A percentile compares a stretch with the other conserved stretches of the same genome.
phyloP scores from a whole-genome alignment of 805 yeast genomes.

The Zygoascus flipseniorum region DNA sequence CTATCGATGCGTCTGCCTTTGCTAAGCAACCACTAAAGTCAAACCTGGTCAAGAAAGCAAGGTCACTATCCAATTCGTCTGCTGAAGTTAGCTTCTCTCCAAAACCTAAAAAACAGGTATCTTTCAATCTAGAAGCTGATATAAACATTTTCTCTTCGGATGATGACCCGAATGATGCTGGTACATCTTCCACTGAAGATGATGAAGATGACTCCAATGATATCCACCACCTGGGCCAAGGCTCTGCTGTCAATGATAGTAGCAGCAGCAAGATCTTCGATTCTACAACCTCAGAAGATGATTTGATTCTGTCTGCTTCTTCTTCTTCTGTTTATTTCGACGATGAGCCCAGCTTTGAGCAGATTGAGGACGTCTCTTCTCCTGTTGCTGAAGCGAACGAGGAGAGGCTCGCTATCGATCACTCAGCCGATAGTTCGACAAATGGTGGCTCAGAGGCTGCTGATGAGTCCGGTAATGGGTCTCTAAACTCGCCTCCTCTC shows the following conservation, averaged over 20 bases:
- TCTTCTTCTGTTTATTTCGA: background rate
- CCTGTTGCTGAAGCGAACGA: background rate
- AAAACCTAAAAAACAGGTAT: background rate
- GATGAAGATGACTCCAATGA: background rate
- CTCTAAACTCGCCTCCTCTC: background rate
- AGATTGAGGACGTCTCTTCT: background rate
- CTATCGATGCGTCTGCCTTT: background rate
- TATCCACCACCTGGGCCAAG: background rate
- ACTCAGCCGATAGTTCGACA: background rate
- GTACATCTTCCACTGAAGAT: background rate
- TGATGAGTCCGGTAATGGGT: background rate
- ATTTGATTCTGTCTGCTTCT: background rate
- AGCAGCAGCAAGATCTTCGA: background rate
- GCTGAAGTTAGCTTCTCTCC: background rate
- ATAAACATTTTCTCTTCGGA: background rate
- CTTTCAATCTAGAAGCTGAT: constrained; percentile 1
- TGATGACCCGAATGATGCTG: background rate
- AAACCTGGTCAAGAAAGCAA: background rate
- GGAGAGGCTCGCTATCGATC: background rate
- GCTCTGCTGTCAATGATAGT: background rate
- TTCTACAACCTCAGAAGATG: background rate
- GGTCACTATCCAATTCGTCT: background rate
- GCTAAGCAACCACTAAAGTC: background rate
- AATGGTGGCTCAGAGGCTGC: background rate
- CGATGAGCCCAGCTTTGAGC: background rate